Evolutionary conservation across 2,329 filamentous ascomycete species (phyloP).

Genomic region (Cercospora janseana): DNA sequence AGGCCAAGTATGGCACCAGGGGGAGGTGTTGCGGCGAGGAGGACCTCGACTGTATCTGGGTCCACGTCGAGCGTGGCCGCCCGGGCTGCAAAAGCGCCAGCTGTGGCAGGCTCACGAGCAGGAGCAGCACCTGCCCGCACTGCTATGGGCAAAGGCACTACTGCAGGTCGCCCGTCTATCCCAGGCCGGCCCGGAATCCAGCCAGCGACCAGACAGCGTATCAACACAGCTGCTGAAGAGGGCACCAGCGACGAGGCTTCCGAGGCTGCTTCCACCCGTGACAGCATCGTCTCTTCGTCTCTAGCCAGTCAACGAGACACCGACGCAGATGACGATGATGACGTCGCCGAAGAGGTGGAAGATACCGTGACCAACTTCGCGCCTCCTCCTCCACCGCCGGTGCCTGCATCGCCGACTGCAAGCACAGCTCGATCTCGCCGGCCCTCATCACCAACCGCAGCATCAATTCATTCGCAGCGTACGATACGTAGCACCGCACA

Average conservation of each 20-base stretch:
- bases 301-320: slow-evolving; percentile 25
- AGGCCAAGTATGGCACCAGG: slow-evolving; percentile 56
- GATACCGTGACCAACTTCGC: slow-evolving; percentile 34
- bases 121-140: slow-evolving; percentile 21
- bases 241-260: slow-evolving; percentile 27
- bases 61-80: slow-evolving; percentile 27
- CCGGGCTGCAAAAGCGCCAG: slow-evolving; percentile 8
- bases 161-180: slow-evolving; percentile 16
- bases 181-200: slow-evolving; percentile 19
- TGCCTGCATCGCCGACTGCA: slow-evolving; percentile 27
- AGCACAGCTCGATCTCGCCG: slow-evolving; percentile 31
- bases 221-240: slow-evolving; percentile 28
- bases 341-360: slow-evolving; percentile 26
- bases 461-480: slow-evolving; percentile 34
- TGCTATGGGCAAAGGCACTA: slow-evolving; percentile 16
- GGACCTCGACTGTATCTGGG: slow-evolving; percentile 36
- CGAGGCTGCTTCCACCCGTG: slow-evolving; percentile 27
- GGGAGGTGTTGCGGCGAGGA: slow-evolving; percentile 27
- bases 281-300: slow-evolving; percentile 24
- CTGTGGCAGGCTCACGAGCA: slow-evolving; percentile 16
- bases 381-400: slow-evolving; percentile 32
- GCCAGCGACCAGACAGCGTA: slow-evolving; percentile 20
- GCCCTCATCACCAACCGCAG: slow-evolving; percentile 35
- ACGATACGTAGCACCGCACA: slow-evolving; percentile 49
- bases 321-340: slow-evolving; percentile 16